Percentiles rank a stretch among this genome's conserved stretches.
Evolutionary conservation across 148 eudicot genomes (phyloP).

Genomic region (Rhododendron ovatum): DNA sequence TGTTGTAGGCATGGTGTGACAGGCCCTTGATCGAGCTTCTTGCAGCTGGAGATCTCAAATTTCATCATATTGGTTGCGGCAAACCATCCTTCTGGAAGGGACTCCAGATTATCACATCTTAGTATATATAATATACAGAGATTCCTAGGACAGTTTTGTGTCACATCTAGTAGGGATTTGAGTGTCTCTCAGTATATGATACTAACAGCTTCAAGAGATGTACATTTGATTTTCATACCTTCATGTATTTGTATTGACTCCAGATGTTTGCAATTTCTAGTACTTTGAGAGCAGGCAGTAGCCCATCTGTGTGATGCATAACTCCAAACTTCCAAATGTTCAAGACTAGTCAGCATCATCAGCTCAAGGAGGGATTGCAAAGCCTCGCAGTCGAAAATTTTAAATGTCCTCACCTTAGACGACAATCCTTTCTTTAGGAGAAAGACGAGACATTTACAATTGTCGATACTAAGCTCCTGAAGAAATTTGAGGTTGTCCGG

Average conservation of each 20-base stretch:
- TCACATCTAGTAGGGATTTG: not conserved
- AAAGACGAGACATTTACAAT: no score
- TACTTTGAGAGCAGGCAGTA: not conserved
- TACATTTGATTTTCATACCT: not conserved
- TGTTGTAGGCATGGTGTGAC: no score
- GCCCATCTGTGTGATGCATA: not conserved
- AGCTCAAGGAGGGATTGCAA: not conserved
- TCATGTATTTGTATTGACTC: not conserved
- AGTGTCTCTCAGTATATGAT: not conserved
- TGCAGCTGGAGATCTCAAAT: not conserved
- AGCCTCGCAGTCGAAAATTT: not conserved
- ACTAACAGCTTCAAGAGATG: no score
- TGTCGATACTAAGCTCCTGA: no score
- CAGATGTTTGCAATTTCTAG: not conserved
- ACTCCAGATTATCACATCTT: not conserved
- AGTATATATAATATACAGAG: not conserved
- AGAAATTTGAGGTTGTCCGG: not conserved
- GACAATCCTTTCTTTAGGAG: no score
- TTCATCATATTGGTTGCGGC: not conserved
- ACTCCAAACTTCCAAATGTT: not conserved
- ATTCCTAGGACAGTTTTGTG: not conserved
- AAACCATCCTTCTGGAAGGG: no score
- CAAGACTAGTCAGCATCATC: not conserved
- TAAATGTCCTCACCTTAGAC: no score
- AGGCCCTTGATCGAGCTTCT: not conserved